Evolutionary conservation across 2,329 filamentous ascomycete genomes (phyloP).

Genomic region (Aspergillus uvarum): DNA sequence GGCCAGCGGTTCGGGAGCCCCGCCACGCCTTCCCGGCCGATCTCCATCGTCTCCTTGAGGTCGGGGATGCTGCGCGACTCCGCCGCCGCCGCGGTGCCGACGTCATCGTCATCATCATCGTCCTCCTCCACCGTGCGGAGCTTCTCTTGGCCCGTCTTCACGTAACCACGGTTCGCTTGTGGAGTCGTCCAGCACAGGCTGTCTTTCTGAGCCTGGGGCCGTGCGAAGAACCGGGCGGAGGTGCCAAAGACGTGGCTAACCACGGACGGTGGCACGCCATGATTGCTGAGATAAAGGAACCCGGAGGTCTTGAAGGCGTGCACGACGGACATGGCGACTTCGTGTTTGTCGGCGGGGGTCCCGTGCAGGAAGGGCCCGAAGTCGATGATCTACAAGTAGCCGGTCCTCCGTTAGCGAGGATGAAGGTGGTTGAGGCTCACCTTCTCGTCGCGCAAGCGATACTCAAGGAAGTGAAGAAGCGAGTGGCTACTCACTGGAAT

Average conservation of each 20-base stretch:
- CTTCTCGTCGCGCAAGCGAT: not conserved
- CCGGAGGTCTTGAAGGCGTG: constrained; percentile 80
- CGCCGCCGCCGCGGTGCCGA: constrained; percentile 56
- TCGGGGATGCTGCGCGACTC: constrained; percentile 53
- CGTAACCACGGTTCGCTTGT: constrained; percentile 72
- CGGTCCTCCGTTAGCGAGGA: not conserved
- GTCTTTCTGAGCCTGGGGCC: constrained; percentile 63
- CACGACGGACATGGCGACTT: constrained; percentile 70
- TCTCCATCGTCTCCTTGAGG: constrained; percentile 61
- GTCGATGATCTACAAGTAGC: constrained; percentile 65
- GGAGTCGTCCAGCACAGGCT: constrained; percentile 69
- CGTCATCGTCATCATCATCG: constrained; percentile 40
- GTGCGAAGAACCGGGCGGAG: constrained; percentile 70
- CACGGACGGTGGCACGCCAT: constrained; percentile 63
- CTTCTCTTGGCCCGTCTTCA: constrained; percentile 70
- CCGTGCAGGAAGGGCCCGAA: constrained; percentile 71
- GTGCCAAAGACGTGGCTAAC: constrained; percentile 63
- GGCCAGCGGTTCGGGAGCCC: constrained; percentile 79
- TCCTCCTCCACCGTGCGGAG: constrained; percentile 51
- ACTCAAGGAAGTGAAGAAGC: not conserved
- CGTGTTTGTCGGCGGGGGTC: constrained; percentile 57
- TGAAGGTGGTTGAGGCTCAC: not conserved
- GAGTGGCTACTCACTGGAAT: constrained; percentile 38
- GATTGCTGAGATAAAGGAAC: constrained; percentile 84
- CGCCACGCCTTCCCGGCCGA: constrained; percentile 60